Evolutionary conservation across 1,284 basidiomycete genomes (phyloP).

Genomic region (Ceratobasidium sp.): DNA sequence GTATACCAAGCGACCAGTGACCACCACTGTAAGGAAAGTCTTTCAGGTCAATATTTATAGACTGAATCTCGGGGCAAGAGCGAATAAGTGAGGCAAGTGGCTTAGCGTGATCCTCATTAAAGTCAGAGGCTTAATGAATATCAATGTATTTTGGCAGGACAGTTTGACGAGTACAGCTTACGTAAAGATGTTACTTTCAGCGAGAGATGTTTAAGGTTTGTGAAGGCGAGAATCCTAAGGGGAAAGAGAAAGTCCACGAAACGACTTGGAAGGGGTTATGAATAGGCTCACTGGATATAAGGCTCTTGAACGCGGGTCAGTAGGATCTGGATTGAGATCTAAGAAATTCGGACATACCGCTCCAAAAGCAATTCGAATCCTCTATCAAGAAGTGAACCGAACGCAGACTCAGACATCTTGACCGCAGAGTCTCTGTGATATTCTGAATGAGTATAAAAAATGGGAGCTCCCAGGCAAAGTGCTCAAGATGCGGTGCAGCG

Average conservation of each 20-base stretch:
- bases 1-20: neutral
- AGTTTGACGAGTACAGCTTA: neutral
- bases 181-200: neutral
- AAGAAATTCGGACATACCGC: too few relatives aligned
- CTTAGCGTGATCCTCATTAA: neutral
- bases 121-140: neutral
- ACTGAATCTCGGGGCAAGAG: conserved; percentile 3
- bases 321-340: neutral
- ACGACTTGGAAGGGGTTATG: neutral
- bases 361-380: neutral
- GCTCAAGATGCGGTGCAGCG: too few relatives aligned
- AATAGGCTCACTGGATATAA: neutral
- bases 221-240: neutral
- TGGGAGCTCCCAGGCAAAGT: too few relatives aligned
- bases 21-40: neutral
- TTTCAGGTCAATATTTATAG: neutral
- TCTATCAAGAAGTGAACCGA: neutral
- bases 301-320: neutral
- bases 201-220: neutral
- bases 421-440: too few relatives aligned
- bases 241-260: too few relatives aligned
- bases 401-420: too few relatives aligned
- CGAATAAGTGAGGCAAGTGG: too few relatives aligned
- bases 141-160: neutral
- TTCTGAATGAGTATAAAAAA: too few relatives aligned